A percentile compares a stretch with the other conserved stretches of the same genome.
Conservation (phyloP, 805 yeast genomes). For the Suhomyces vadensis region DNA sequence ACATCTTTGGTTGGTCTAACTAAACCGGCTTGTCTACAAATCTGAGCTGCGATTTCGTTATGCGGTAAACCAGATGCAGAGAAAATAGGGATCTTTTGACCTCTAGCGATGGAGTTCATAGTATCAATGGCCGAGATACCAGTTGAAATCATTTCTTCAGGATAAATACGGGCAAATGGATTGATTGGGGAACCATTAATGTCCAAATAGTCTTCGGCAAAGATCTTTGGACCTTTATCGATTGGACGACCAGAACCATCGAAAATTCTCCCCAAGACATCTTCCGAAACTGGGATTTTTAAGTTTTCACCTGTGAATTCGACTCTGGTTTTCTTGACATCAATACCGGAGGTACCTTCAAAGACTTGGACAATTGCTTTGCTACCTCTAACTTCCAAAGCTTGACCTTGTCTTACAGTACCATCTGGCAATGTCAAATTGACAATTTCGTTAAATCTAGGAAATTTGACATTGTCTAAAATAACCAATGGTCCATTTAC, state of each 20-base stretch:
- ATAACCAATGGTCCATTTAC: slow-evolving; percentile 97
- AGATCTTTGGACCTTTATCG: slow-evolving; percentile 96
- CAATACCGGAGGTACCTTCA: slow-evolving; percentile 98
- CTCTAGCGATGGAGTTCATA: slow-evolving; percentile 99
- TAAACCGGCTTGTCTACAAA: slow-evolving; percentile 98
- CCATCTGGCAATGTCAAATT: slow-evolving; percentile 97
- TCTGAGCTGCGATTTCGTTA: slow-evolving; percentile 99
- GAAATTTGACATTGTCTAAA: slow-evolving; percentile 49
- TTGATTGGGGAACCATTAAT: slow-evolving; percentile 99
- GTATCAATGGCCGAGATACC: slow-evolving; percentile 99
- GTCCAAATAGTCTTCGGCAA: slow-evolving; percentile 98
- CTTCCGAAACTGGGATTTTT: slow-evolving; percentile 94
- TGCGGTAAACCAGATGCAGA: slow-evolving; percentile 99
- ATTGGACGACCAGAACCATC: slow-evolving; percentile 99
- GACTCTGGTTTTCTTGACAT: slow-evolving; percentile 94
- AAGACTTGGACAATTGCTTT: slow-evolving; percentile 98
- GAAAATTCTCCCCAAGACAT: slow-evolving; percentile 94
- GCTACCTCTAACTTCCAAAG: slow-evolving; percentile 93
- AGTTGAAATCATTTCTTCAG: slow-evolving; percentile 99
- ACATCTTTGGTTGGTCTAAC: slow-evolving; percentile 99
- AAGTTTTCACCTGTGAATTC: slow-evolving; percentile 96
- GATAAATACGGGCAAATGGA: slow-evolving; percentile 97
- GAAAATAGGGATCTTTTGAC: slow-evolving; percentile 98
- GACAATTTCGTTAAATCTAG: slow-evolving; percentile 92
- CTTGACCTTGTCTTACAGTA: slow-evolving; percentile 92